Conservation (phyloP, 805 yeast genomes). For the Saturnispora gosingensis region DNA sequence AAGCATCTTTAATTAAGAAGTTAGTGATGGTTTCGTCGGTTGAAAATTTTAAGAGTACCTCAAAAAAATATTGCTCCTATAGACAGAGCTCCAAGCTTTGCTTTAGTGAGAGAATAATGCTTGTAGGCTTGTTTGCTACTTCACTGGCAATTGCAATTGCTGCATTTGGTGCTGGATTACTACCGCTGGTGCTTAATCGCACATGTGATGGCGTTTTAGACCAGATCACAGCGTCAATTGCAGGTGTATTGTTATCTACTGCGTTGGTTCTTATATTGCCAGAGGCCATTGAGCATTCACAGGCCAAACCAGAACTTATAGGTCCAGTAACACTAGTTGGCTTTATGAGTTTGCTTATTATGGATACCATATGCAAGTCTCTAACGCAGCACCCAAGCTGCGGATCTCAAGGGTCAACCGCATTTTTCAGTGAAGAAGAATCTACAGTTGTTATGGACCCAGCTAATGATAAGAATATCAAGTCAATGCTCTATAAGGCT, state of each 20-base stretch:
- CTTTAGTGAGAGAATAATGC: neutral
- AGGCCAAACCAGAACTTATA: neutral
- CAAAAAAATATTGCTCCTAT: neutral
- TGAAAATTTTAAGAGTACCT: neutral
- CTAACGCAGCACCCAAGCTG: neutral
- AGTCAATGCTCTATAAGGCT: constrained; percentile 21
- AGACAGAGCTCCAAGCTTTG: neutral
- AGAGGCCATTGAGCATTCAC: constrained; percentile 7
- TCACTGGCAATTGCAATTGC: constrained; percentile 6
- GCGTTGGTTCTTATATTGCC: constrained; percentile 10
- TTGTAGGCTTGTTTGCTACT: constrained; percentile 1
- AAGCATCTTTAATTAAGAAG: neutral
- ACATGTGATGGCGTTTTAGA: constrained; percentile 1
- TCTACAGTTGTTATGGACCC: neutral
- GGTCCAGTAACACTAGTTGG: constrained; percentile 11
- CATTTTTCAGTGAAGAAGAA: neutral
- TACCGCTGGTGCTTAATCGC: constrained; percentile 5
- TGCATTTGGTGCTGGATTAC: constrained; percentile 10
- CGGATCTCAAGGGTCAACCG: neutral
- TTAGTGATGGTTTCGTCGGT: neutral
- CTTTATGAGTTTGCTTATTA: constrained; percentile 5
- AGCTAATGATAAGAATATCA: neutral
- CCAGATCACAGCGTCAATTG: constrained; percentile 6
- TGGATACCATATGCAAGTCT: constrained; percentile 6
- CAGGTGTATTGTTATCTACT: constrained; percentile 12